Evolutionary conservation across 2,329 filamentous ascomycete genomes (phyloP).

Genomic region (Fusarium keratoplasticum): DNA sequence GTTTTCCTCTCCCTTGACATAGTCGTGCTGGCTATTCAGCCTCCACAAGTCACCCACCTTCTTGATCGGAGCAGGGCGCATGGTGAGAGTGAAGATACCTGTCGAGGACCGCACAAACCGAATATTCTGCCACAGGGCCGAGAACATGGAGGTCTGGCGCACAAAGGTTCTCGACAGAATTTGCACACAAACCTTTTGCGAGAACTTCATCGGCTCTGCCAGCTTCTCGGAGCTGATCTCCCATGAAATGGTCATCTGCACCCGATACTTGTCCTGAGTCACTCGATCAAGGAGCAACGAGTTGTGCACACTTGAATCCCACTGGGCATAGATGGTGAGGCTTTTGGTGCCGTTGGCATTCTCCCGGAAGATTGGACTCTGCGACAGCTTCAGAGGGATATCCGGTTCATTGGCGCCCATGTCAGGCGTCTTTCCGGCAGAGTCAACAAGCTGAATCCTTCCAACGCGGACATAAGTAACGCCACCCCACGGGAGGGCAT

Average conservation of each 20-base stretch:
- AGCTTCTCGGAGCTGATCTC: constrained; percentile 86
- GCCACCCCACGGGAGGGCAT: constrained; percentile 89
- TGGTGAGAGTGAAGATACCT: constrained; percentile 85
- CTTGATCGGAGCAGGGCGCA: constrained; percentile 91
- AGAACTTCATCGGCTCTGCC: constrained; percentile 89
- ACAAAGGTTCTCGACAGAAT: constrained; percentile 87
- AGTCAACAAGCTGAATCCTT: constrained; percentile 84
- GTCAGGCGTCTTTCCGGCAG: constrained; percentile 85
- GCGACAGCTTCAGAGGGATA: constrained; percentile 80
- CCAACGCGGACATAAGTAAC: constrained; percentile 82
- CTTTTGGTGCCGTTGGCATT: constrained; percentile 92
- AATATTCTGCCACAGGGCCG: constrained; percentile 85
- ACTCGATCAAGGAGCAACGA: constrained; percentile 94
- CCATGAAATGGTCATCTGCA: constrained; percentile 90
- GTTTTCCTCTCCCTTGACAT: constrained; percentile 94
- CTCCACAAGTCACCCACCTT: constrained; percentile 94
- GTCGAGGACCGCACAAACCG: constrained; percentile 89
- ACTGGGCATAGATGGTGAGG: constrained; percentile 89
- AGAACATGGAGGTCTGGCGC: constrained; percentile 87
- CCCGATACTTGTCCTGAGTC: constrained; percentile 91
- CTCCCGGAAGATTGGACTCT: constrained; percentile 81
- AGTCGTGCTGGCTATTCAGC: constrained; percentile 94
- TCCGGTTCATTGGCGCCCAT: constrained; percentile 78
- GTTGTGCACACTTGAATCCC: constrained; percentile 94
- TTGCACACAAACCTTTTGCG: constrained; percentile 82